A percentile compares a stretch with the other conserved stretches of the same genome.
Evolutionary conservation across 805 yeast species (phyloP).

Genomic region (Monosporozyma siamensis): DNA sequence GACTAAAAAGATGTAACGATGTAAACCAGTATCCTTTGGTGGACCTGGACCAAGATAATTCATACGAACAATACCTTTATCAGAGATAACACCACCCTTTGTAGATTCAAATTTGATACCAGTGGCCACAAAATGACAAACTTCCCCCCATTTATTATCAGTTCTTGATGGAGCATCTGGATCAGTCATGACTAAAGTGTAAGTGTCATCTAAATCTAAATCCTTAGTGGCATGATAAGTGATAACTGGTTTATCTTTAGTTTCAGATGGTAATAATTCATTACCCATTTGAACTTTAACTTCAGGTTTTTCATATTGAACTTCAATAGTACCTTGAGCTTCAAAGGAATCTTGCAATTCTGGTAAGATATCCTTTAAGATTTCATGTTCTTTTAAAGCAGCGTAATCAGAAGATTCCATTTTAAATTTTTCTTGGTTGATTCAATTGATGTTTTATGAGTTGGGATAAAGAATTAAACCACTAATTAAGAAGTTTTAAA

Average conservation of each 20-base stretch:
- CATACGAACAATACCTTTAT: constrained; percentile 35
- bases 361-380: constrained; percentile 21
- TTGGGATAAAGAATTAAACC: too few species aligned
- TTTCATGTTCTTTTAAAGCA: constrained; percentile 20
- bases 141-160: constrained; percentile 77
- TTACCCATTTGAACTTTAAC: constrained; percentile 66
- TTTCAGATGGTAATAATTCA: constrained; percentile 44
- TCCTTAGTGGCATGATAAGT: constrained; percentile 47
- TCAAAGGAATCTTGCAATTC: constrained; percentile 9
- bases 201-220: constrained; percentile 20
- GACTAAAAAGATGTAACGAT: constrained; percentile 66
- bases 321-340: constrained; percentile 22
- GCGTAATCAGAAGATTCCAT: constrained; percentile 9
- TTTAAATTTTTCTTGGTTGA: background rate
- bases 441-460: too few species aligned
- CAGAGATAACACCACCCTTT: constrained; percentile 6
- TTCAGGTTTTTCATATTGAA: constrained; percentile 18
- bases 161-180: constrained; percentile 81
- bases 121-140: constrained; percentile 55
- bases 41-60: constrained; percentile 76
- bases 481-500: too few species aligned
- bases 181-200: constrained; percentile 74
- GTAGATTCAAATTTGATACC: constrained; percentile 37
- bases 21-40: constrained; percentile 70
- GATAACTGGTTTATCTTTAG: constrained; percentile 64